phyloP scores from a whole-genome alignment of 108 stramenopile species.

The Licmophora abbreviata region DNA sequence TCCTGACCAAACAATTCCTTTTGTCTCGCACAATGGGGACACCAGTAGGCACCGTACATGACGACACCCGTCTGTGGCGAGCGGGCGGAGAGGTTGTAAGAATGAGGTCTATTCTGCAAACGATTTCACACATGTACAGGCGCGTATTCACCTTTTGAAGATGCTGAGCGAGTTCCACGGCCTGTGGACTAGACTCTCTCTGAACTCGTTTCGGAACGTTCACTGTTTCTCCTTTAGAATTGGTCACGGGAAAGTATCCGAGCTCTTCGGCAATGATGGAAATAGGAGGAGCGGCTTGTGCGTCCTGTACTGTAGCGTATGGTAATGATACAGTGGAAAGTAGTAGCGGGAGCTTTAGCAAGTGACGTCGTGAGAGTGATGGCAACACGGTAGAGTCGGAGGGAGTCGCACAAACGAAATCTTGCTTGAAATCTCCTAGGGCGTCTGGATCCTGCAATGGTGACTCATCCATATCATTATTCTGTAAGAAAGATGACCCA shows the following conservation, averaged over 20 bases:
- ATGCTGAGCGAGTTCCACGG: slow-evolving; percentile 53
- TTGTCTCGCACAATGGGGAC: slow-evolving; percentile 81
- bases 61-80: slow-evolving; percentile 32
- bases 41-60: slow-evolving; percentile 83
- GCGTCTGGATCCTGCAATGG: too few relatives aligned
- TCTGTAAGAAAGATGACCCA: too few relatives aligned
- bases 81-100: neutral
- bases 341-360: too few relatives aligned
- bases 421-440: too few relatives aligned
- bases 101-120: neutral
- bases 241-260: slow-evolving; percentile 77
- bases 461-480: too few relatives aligned
- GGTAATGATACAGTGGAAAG: neutral
- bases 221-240: slow-evolving; percentile 38
- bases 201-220: slow-evolving; percentile 63
- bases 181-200: slow-evolving; percentile 56
- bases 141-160: slow-evolving; percentile 6
- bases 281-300: slow-evolving; percentile 68
- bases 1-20: slow-evolving; percentile 74
- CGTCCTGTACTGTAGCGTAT: neutral
- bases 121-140: neutral
- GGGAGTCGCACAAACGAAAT: too few relatives aligned
- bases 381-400: too few relatives aligned
- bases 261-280: slow-evolving; percentile 83
- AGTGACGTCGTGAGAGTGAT: too few relatives aligned